phyloP scores from a whole-genome alignment of 768 basidiomycete genomes.

The Agrocybe pediades region DNA sequence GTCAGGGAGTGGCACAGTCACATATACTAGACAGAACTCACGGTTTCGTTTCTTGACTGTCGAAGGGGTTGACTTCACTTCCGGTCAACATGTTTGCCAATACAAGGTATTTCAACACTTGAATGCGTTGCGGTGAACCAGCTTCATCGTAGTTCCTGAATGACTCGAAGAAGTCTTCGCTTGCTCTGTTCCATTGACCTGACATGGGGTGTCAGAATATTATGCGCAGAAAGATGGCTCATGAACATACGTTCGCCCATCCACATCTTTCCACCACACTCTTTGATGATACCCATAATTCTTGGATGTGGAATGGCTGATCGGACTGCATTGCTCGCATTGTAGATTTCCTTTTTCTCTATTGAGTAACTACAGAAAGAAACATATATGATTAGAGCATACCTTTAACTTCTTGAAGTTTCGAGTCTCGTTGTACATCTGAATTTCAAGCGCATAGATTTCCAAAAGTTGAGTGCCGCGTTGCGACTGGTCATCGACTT shows the following conservation, averaged over 20 bases:
- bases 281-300: conserved; percentile 98
- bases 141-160: conserved; percentile 99
- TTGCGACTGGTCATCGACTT: conserved; percentile 85
- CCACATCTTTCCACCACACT: conserved; percentile 99
- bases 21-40: conserved; percentile 38
- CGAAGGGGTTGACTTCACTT: conserved; percentile 98
- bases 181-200: conserved; percentile 97
- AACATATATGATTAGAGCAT: neutral
- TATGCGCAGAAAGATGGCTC: neutral
- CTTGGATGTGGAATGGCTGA: conserved; percentile 98
- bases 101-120: conserved; percentile 97
- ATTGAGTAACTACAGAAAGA: neutral
- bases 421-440: conserved; percentile 97
- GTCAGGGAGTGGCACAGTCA: neutral
- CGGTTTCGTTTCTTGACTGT: conserved; percentile 99
- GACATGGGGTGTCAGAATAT: neutral
- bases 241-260: conserved; percentile 88
- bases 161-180: conserved; percentile 98
- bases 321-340: conserved; percentile 88
- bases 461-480: conserved; percentile 93
- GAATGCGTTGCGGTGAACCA: conserved; percentile 93
- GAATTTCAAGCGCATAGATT: conserved; percentile 97
- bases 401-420: conserved; percentile 98
- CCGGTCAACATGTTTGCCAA: conserved; percentile 98
- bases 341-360: conserved; percentile 87